Conservation (phyloP, 2,329 filamentous ascomycete species). For the Fusarium sp. region DNA sequence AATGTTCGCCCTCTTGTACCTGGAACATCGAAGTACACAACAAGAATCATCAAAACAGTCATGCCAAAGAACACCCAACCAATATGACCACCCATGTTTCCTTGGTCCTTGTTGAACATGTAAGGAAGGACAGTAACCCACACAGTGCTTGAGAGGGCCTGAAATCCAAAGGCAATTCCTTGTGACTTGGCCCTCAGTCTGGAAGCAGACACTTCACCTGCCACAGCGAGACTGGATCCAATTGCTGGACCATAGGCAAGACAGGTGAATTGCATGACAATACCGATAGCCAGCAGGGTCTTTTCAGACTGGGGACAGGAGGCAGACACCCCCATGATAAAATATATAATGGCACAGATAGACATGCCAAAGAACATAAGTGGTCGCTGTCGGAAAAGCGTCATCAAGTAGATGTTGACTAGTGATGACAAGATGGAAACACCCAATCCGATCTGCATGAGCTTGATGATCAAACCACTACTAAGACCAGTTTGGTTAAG, state of each 20-base stretch:
- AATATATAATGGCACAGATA: constrained; percentile 14
- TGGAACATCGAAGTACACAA: constrained; percentile 13
- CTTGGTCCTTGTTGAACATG: constrained; percentile 18
- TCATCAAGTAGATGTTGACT: constrained; percentile 24
- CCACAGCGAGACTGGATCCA: constrained; percentile 12
- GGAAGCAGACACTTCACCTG: constrained; percentile 14
- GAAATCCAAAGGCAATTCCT: constrained; percentile 9
- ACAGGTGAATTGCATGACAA: not conserved
- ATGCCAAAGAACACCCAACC: constrained; percentile 13
- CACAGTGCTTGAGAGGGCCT: constrained; percentile 1
- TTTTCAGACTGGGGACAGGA: constrained; percentile 6
- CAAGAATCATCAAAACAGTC: constrained; percentile 1
- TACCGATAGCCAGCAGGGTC: not conserved
- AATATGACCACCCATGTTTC: constrained; percentile 12
- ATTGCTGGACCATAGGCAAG: constrained; percentile 6
- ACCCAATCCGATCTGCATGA: constrained; percentile 15
- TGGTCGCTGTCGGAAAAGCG: constrained; percentile 11
- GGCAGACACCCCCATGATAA: constrained; percentile 7
- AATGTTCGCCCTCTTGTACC: constrained; percentile 15
- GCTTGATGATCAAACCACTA: not conserved
- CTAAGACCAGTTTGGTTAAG: constrained; percentile 1
- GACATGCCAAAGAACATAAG: constrained; percentile 13
- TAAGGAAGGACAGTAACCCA: constrained; percentile 10
- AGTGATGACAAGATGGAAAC: constrained; percentile 8
- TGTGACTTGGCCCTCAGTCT: constrained; percentile 10